Percentiles rank a stretch among this genome's conserved stretches.
Evolutionary conservation across 208 protist genomes (phyloP).

Genomic region (Tritrichomonas foetus): DNA sequence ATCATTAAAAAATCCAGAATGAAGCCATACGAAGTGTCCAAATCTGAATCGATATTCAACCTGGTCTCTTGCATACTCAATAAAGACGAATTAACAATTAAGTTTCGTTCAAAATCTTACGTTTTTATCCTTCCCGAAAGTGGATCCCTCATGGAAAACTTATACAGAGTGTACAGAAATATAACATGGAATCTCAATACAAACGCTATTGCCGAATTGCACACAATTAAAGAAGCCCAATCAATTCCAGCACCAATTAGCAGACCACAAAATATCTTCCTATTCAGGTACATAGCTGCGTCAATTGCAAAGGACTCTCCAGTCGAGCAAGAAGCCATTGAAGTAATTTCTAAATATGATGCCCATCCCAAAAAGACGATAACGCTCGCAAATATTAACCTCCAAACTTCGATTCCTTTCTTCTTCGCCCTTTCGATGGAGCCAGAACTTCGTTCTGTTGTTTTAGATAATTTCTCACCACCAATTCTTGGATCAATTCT

Average conservation of each 20-base stretch:
- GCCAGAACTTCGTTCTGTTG: neutral
- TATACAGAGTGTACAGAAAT: neutral
- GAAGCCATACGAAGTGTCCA: neutral
- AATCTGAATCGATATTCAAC: neutral
- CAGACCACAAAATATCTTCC: neutral
- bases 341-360: neutral
- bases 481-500: neutral
- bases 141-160: neutral
- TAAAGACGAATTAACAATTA: neutral
- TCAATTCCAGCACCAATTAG: too few relatives aligned
- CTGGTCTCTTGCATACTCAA: neutral
- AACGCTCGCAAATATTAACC: neutral
- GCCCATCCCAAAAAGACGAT: neutral
- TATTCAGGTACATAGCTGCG: neutral
- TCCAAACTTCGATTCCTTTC: neutral
- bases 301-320: neutral
- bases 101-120: neutral
- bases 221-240: neutral
- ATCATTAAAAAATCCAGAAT: neutral
- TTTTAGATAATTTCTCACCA: slow-evolving; percentile 5
- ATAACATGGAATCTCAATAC: neutral
- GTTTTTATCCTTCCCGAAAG: neutral
- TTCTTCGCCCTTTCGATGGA: neutral
- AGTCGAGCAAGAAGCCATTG: neutral
- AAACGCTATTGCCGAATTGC: neutral